A percentile compares a stretch with the other conserved stretches of the same genome.
Conservation (phyloP, 179 eudicot genomes). For the Dionaea muscipula region DNA sequence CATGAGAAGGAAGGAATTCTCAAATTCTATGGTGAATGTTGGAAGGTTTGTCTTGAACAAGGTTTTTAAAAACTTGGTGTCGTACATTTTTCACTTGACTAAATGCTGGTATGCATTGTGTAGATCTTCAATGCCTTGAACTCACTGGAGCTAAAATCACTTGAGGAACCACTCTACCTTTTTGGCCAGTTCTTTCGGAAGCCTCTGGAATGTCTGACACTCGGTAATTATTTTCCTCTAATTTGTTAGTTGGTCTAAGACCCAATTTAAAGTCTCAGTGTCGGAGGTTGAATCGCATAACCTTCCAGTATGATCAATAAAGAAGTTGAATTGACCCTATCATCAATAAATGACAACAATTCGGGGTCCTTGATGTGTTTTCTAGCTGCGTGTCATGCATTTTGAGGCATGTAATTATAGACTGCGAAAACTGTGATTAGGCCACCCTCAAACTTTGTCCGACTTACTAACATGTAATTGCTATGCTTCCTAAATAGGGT, state of each 20-base stretch:
- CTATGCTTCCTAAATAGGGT: no score
- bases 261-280: background rate
- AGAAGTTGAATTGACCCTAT: conserved; percentile 46
- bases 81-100: conserved; percentile 8
- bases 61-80: conserved; percentile 19
- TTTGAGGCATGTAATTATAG: conserved; percentile 88
- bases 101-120: conserved; percentile 11
- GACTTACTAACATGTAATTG: no score
- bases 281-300: background rate
- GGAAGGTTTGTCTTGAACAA: conserved; percentile 67
- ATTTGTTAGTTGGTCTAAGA: background rate
- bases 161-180: conserved; percentile 97
- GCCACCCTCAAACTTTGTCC: conserved; percentile 10
- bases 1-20: conserved; percentile 84
- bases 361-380: conserved; percentile 72
- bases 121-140: conserved; percentile 92
- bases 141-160: conserved; percentile 88
- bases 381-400: conserved; percentile 90
- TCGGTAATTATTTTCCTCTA: conserved; percentile 47
- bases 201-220: conserved; percentile 88
- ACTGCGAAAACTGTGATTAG: conserved; percentile 41
- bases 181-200: conserved; percentile 90
- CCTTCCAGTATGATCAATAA: conserved; percentile 3
- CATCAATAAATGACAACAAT: conserved; percentile 82
- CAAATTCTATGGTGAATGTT: conserved; percentile 72